Evolutionary conservation across 1,139 yeast genomes (phyloP), one percentile per base, ranked within the genome.

Genomic region (Blastobotrys petasosporus): DNA sequence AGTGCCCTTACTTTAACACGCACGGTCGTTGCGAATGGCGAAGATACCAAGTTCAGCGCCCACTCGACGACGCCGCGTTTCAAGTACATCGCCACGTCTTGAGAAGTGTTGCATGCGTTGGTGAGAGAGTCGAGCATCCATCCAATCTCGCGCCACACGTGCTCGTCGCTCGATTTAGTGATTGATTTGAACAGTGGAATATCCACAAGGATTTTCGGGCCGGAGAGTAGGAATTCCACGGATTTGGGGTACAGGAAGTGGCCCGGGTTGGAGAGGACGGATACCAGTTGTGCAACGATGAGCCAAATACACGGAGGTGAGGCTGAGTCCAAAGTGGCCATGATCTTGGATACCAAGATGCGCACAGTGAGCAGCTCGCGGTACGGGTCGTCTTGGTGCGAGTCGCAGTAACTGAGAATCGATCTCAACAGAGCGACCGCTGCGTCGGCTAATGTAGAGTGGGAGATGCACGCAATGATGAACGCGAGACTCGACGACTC

Each of bases 181-280:
- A 84, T 72, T 3, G 74, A 64, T 36, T 70, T 71, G 59, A 71
- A 78, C 47, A 88, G 61, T 2, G 97, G 96, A 30, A 88, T 62
- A 34, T 85, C 92, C 49, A 68, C 69, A 0, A 67, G 54, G 38
- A 85, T 64, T 6, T 68, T 67, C 8, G 86, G 82, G 31, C 77
- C 77, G 3, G 77, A 68, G 39, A 64, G 49, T 32, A 66, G 51
- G 54, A 57, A 63, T 15, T 57, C 58, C 16, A 73, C 77, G 0
- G 79, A 76, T 51, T 78, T 77, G 52, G 86, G 95, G 61, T 83
- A 85, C 39, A 90, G 63, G 59, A 68, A 75, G 62, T 77, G 94
- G n/a, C 76, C 81, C 1, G 88, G 96, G 61, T 77, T 80, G 7
- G 73, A 61, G 47, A 85, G 61, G 1, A 85, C 68, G 4, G 79